Evolutionary conservation across 768 basidiomycete genomes (phyloP).

Genomic region (Amanita muscaria): DNA sequence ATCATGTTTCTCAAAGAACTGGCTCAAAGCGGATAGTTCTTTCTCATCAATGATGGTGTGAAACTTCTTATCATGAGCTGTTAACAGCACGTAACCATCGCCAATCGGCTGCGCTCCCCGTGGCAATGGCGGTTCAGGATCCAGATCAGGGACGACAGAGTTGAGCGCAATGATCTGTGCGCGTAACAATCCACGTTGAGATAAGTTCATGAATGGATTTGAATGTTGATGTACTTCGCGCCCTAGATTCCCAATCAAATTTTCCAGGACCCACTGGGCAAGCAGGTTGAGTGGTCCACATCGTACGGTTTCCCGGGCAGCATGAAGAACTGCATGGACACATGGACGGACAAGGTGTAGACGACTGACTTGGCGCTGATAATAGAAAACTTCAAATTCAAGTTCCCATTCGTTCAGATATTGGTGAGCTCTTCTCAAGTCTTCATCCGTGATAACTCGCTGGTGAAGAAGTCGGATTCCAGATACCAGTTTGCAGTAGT

Average conservation of each 20-base stretch:
- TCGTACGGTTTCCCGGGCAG: conserved; percentile 14
- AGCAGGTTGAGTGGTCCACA: conserved; percentile 15
- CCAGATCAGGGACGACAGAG: conserved; percentile 12
- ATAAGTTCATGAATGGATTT: conserved; percentile 18
- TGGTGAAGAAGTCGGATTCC: conserved; percentile 17
- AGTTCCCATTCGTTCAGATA: conserved; percentile 16
- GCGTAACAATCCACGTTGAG: conserved; percentile 15
- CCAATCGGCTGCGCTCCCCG: background rate
- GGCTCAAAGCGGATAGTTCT: background rate
- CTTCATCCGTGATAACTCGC: conserved; percentile 4
- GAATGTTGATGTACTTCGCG: too few species aligned
- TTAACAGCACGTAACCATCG: background rate
- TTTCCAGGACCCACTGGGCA: conserved; percentile 23
- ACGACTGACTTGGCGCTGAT: conserved; percentile 13
- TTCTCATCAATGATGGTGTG: background rate
- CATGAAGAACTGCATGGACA: conserved; percentile 21
- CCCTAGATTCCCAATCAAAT: too few species aligned
- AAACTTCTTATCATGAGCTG: background rate
- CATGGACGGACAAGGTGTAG: conserved; percentile 23
- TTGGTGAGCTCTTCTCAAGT: conserved; percentile 12
- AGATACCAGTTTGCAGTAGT: too few species aligned
- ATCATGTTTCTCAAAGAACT: background rate
- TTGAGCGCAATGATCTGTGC: conserved; percentile 12
- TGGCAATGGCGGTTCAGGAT: background rate
- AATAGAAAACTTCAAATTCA: conserved; percentile 24